Evolutionary conservation across 1,284 basidiomycete genomes (phyloP), one percentile per base, ranked within the genome.

Genomic region (Heimioporus retisporus): DNA sequence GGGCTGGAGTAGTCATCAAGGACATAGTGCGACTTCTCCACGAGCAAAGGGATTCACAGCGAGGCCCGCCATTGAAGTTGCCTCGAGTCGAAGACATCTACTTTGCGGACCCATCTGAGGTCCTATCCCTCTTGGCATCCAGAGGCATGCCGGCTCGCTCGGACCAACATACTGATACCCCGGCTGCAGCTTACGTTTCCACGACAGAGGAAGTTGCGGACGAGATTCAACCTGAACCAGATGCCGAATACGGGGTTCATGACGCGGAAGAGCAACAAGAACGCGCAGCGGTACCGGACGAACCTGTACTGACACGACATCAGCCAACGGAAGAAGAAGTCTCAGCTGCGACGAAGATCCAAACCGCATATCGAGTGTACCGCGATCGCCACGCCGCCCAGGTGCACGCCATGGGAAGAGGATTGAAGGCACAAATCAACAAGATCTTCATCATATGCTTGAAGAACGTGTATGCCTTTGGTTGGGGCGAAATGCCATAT

Each of bases 401-500:
- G 50, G 72, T 73, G 14, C 76, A 69, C 21, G 75, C 71, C 28
- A 64, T 75, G 25, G 81, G 72, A 64, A 77, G 68, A 35, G 74
- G 74, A 16, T 50, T 76, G 42, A 67, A 73, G 14, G 73, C 74
- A 3, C 68, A 74, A 35, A 74, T 72, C 18, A 68, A 74, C n/a
- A 66, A 68, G 1, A 70, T 78, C 55, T 86, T 82, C 67, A 28
- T 67, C 8, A 65, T 67, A 4, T 88, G 80, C 66, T 61, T 81
- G 28, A 66, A 75, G 44, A 73, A 79, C 42, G 76, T 80, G 6
- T 66, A 65, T 18, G 70, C 68, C 15, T 78, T 81, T n/a, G 68
- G 73, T 7, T 84, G 84, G 82, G 67, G 76, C 13, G 59, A 65
- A 31, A 71, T 67, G 16, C 70, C 66, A 25, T 88, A 89, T 69